Evolutionary conservation across 2,329 filamentous ascomycete species (phyloP).

Genomic region (Sporothrix inflata): DNA sequence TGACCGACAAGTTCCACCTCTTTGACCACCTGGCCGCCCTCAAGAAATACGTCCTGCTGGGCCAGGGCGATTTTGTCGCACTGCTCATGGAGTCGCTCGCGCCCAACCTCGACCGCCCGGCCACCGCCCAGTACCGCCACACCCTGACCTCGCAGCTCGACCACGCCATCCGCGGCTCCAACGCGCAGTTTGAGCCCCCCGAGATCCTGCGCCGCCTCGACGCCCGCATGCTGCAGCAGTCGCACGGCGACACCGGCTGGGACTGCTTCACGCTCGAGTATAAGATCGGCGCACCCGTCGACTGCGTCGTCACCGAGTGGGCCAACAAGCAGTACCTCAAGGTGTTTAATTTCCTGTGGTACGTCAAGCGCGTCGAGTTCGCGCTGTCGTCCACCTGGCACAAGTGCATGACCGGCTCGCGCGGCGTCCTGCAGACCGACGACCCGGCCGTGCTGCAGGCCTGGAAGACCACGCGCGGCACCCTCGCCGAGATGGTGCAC

Average conservation of each 20-base stretch:
- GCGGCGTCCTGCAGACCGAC: slow-evolving; percentile 82
- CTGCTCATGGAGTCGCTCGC: slow-evolving; percentile 95
- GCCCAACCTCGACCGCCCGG: slow-evolving; percentile 88
- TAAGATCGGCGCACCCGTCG: slow-evolving; percentile 94
- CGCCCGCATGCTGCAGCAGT: slow-evolving; percentile 96
- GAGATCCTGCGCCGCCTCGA: slow-evolving; percentile 91
- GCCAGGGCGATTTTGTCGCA: slow-evolving; percentile 96
- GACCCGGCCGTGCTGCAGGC: slow-evolving; percentile 70
- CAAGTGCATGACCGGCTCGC: slow-evolving; percentile 90
- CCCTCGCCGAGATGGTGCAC: slow-evolving; percentile 96
- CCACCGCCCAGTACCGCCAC: slow-evolving; percentile 95
- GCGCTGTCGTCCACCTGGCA: slow-evolving; percentile 89
- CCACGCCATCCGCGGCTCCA: slow-evolving; percentile 94
- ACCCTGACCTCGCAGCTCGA: slow-evolving; percentile 97
- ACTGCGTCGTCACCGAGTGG: slow-evolving; percentile 96
- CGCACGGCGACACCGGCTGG: slow-evolving; percentile 97
- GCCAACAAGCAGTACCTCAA: slow-evolving; percentile 96
- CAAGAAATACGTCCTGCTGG: slow-evolving; percentile 92
- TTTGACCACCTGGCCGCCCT: slow-evolving; percentile 90
- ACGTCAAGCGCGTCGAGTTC: slow-evolving; percentile 97
- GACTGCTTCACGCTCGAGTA: slow-evolving; percentile 99
- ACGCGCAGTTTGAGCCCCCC: slow-evolving; percentile 90
- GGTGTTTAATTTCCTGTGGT: slow-evolving; percentile 98
- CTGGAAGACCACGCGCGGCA: slow-evolving; percentile 89
- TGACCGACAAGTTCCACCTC: slow-evolving; percentile 92